A percentile compares a stretch with the other conserved stretches of the same genome.
Evolutionary conservation across 148 eudicot genomes (phyloP).

Genomic region (Simmondsia chinensis): DNA sequence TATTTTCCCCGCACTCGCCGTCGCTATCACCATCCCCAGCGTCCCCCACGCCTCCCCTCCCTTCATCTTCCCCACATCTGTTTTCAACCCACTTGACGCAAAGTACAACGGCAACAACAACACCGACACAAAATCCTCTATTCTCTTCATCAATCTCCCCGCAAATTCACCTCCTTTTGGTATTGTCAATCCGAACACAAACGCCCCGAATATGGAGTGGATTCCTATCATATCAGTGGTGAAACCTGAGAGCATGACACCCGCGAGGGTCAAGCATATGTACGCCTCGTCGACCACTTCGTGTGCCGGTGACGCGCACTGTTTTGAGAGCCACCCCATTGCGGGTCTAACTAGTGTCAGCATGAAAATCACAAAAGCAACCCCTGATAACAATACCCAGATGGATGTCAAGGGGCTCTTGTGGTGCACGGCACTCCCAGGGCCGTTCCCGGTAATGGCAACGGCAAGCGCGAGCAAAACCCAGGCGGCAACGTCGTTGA

Average conservation of each 20-base stretch:
- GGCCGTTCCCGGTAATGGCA: conserved; percentile 31
- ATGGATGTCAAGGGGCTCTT: conserved; percentile 34
- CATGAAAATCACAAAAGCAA: conserved; percentile 36
- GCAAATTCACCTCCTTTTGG: too few relatives aligned
- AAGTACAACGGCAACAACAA: conserved; percentile 47
- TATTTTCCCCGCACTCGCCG: conserved; percentile 51
- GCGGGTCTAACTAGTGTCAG: conserved; percentile 25
- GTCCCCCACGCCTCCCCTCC: conserved; percentile 49
- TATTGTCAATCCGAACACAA: too few relatives aligned
- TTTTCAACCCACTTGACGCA: conserved; percentile 63
- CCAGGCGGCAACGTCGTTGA: conserved; percentile 55
- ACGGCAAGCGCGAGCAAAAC: conserved; percentile 40
- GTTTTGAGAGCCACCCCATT: conserved; percentile 27
- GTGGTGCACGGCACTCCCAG: conserved; percentile 17
- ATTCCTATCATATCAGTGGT: conserved; percentile 37
- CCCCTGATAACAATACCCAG: conserved; percentile 38
- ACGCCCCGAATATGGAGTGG: too few relatives aligned
- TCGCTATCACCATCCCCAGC: conserved; percentile 32
- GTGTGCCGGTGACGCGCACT: conserved; percentile 26
- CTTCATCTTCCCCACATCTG: conserved; percentile 31
- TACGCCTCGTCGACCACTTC: conserved; percentile 21
- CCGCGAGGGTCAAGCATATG: conserved; percentile 33
- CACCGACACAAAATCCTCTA: conserved; percentile 51
- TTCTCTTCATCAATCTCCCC: conserved; percentile 30
- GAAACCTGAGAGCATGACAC: conserved; percentile 38